These are phyloP conservation scores for Petunia hybrid DNA, from an alignment of 305 asterid genomes.

Conservation along the genomic window DNA sequence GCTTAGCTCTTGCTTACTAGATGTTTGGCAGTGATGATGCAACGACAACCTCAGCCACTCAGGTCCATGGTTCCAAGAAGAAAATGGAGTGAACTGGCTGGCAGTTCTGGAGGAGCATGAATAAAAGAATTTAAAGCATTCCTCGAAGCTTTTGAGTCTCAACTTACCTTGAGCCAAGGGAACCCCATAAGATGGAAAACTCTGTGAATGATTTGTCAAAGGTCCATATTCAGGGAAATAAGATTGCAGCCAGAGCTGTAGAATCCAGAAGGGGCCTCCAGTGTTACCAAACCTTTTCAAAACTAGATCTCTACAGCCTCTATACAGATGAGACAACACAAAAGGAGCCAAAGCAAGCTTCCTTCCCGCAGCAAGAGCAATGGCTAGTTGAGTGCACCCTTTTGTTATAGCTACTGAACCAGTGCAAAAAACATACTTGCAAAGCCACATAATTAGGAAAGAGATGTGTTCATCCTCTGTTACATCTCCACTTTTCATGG, in stretches of 20 bases:
- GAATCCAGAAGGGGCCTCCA: neutral
- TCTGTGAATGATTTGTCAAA: neutral
- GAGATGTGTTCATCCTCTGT: constrained; percentile 5
- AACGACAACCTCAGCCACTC: neutral
- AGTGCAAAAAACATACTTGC: neutral
- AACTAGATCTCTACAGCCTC: neutral
- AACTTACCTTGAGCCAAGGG: neutral
- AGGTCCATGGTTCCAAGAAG: neutral
- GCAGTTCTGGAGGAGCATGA: neutral
- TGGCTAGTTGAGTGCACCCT: neutral
- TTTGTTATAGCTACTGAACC: neutral
- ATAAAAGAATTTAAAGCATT: neutral
- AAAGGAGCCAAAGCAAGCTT: constrained; percentile 14
- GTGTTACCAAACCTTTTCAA: neutral
- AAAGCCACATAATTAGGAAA: constrained; percentile 18
- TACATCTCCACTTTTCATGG: neutral
- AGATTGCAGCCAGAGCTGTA: neutral
- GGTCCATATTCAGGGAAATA: neutral
- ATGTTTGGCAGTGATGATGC: neutral
- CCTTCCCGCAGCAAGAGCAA: neutral
- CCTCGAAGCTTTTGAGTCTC: neutral
- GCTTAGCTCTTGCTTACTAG: neutral
- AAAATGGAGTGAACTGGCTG: constrained; percentile 3
- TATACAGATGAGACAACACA: too few relatives aligned
- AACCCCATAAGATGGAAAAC: neutral